Evolutionary conservation across 202 grass and related monocot genomes (phyloP), one percentile per base, ranked within the genome.

Genomic region (Cymbopogon flexuosus): DNA sequence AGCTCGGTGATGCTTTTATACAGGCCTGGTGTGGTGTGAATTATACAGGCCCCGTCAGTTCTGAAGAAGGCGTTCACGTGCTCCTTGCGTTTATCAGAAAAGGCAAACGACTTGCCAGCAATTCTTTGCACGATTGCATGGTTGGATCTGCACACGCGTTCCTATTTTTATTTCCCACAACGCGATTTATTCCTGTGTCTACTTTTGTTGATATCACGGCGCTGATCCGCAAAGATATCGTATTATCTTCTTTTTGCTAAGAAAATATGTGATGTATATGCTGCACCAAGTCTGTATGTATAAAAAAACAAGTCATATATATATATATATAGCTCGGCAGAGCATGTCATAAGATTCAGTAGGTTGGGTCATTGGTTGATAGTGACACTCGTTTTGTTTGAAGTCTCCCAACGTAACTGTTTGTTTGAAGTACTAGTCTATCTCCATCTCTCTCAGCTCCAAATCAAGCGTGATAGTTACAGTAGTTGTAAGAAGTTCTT

Each of bases 291-390:
- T 57, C 27, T 21, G 54, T 57, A 61, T 80, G 27, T 27, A 27
- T 27, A 27, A 27, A 27, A 27, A 33, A 33, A 33, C 31, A 33
- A 33, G 31, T 33, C 30, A n/a, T n/a, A n/a, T n/a, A n/a, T n/a
- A n/a, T n/a, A n/a, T n/a, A n/a, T n/a, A 31, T 23, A 19, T 34
- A 71, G 73, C 42, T 77, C 71, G 62, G 34, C 60, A 79, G 68
- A 65, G 67, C 64, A 81, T 58, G 54, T 40, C 64, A 65, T 29
- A 85, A 88, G 77, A 88, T 88, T 81, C 87, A 76, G 77, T 85
- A 81, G 77, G 77, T 81, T 84, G 63, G 58, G 29, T 31, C 31
- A 27, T 33, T 33, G 31, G 31, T 3, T 2, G 77, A 84, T 45
- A 76, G 27, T 70, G 82, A 88, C 87, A 16, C 43, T 54, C 10